These are phyloP conservation scores for Blastocystis sp. DNA, from an alignment of 352 stramenopile genomes.

Conservation along the genomic window DNA sequence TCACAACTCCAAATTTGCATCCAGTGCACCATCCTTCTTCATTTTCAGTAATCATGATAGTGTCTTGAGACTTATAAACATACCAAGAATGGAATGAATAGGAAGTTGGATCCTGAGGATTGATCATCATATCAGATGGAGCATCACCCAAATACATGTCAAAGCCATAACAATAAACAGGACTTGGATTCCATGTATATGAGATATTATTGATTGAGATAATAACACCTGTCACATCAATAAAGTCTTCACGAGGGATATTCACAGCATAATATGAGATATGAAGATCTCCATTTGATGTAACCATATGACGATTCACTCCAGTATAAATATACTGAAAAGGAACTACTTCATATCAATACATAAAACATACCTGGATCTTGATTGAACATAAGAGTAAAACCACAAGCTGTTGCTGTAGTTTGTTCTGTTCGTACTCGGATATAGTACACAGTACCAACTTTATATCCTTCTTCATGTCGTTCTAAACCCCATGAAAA, in stretches of 20 bases:
- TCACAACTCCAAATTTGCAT: conserved; percentile 25
- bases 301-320: neutral
- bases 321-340: neutral
- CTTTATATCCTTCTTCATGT: neutral
- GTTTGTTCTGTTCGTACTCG: neutral
- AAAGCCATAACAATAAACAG: conserved; percentile 1
- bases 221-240: neutral
- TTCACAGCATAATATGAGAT: conserved; percentile 36
- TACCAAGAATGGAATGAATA: neutral
- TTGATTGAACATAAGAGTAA: conserved; percentile 1
- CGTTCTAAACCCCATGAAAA: neutral
- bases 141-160: neutral
- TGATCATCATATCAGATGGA: neutral
- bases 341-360: neutral
- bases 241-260: conserved; percentile 35
- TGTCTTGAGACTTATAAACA: neutral
- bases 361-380: neutral
- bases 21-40: conserved; percentile 29
- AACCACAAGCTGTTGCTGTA: neutral
- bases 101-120: neutral
- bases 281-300: neutral
- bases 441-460: conserved; percentile 36
- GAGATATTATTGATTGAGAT: neutral
- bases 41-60: conserved; percentile 7
- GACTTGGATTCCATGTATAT: conserved; percentile 27